These are phyloP conservation scores for Aspergillus tubingensis DNA, from an alignment of 2,329 filamentous ascomycete genomes.

Conservation along the genomic window DNA sequence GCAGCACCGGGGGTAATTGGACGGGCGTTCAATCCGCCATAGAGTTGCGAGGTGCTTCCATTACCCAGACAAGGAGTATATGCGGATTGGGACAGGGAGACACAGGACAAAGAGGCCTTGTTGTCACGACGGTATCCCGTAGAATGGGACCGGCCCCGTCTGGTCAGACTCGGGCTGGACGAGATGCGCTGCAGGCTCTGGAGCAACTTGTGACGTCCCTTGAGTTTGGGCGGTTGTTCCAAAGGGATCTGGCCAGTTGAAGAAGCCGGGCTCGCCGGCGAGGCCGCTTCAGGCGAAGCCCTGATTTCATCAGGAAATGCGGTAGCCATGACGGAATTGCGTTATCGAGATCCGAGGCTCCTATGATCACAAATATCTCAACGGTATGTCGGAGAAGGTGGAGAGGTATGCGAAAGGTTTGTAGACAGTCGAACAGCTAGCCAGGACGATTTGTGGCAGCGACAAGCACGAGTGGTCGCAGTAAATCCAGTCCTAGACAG, in stretches of 20 bases:
- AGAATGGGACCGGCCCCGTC: constrained; percentile 64
- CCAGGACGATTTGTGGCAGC: constrained; percentile 6
- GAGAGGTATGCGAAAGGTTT: not conserved
- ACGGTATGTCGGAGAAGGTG: not conserved
- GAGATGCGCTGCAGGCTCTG: constrained; percentile 77
- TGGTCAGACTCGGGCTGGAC: constrained; percentile 72
- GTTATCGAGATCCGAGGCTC: not conserved
- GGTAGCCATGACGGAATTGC: constrained; percentile 32
- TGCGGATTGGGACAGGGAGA: constrained; percentile 58
- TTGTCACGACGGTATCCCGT: constrained; percentile 64
- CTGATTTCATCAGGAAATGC: constrained; percentile 31
- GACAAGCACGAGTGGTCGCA: constrained; percentile 18
- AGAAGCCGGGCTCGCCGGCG: constrained; percentile 39
- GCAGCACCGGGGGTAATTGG: constrained; percentile 54
- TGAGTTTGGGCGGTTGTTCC: constrained; percentile 59
- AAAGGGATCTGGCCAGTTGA: constrained; percentile 38
- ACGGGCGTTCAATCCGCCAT: constrained; percentile 58
- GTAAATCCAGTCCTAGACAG: constrained; percentile 14
- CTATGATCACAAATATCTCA: not conserved
- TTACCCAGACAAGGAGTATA: constrained; percentile 58
- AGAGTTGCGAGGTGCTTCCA: constrained; percentile 59
- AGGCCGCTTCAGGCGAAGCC: constrained; percentile 34
- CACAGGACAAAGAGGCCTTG: constrained; percentile 67
- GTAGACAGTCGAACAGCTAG: not conserved
- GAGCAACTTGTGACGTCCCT: constrained; percentile 69